Conservation (phyloP, 345 rosid species). For the Euphorbia pulcherrima region DNA sequence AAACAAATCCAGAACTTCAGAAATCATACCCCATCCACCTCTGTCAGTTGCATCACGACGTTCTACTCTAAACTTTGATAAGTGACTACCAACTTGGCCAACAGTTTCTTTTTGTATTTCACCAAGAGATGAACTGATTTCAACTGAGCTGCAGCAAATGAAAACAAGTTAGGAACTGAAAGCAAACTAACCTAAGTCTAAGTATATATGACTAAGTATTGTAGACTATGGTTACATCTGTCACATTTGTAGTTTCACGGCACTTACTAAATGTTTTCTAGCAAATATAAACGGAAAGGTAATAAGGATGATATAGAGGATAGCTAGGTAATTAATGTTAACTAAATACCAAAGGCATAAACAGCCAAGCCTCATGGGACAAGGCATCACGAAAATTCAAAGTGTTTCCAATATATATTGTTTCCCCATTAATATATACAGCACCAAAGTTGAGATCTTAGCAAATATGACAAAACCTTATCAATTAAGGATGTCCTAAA, state of each 20-base stretch:
- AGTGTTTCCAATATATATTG: neutral
- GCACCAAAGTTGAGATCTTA: too few relatives aligned
- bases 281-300: neutral
- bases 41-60: slow-evolving; percentile 83
- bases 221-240: neutral
- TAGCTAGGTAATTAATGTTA: neutral
- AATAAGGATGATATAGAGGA: neutral
- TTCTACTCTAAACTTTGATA: slow-evolving; percentile 77
- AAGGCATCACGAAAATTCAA: neutral
- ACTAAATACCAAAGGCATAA: too few relatives aligned
- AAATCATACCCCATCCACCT: slow-evolving; percentile 78
- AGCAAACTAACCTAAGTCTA: neutral
- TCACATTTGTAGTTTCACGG: neutral
- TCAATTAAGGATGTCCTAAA: neutral
- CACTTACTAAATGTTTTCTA: neutral
- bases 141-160: slow-evolving; percentile 67
- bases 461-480: neutral
- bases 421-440: neutral
- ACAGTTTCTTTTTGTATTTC: slow-evolving; percentile 81
- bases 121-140: slow-evolving; percentile 89
- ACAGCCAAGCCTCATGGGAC: neutral
- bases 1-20: neutral
- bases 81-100: slow-evolving; percentile 77
- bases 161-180: slow-evolving; percentile 10
- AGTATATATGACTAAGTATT: neutral